Evolutionary conservation across 371 early-diverging fungal genomes (phyloP).

Genomic region (Lichtheimia corymbifera): DNA sequence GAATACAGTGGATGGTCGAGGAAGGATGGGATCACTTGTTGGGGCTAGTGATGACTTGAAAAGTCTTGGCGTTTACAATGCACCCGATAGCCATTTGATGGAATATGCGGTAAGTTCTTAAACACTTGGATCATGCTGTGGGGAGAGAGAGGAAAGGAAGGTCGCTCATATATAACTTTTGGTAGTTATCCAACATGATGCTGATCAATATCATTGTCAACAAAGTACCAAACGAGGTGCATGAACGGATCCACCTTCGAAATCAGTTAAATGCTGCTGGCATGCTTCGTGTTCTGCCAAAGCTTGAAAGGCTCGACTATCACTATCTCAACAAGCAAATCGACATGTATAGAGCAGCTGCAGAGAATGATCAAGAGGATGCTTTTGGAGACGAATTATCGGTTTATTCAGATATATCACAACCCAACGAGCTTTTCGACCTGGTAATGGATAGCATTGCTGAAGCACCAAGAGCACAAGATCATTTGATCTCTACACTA

Average conservation of each 20-base stretch:
- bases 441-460: conserved; percentile 59
- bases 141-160: not conserved
- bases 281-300: conserved; percentile 51
- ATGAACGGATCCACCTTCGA: conserved; percentile 73
- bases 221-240: conserved; percentile 68
- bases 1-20: conserved; percentile 71
- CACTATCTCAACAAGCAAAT: conserved; percentile 72
- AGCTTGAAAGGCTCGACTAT: conserved; percentile 65
- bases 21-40: conserved; percentile 71
- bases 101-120: conserved; percentile 68
- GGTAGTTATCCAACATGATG: conserved; percentile 77
- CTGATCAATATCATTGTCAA: conserved; percentile 76
- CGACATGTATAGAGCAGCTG: conserved; percentile 68
- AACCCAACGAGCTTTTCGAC: conserved; percentile 72
- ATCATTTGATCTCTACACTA: conserved; percentile 67
- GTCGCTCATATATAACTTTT: not conserved
- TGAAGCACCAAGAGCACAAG: conserved; percentile 65
- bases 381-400: conserved; percentile 23
- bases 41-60: conserved; percentile 68
- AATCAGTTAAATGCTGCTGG: conserved; percentile 77
- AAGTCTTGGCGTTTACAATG: conserved; percentile 53
- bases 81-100: conserved; percentile 59
- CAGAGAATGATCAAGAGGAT: conserved; percentile 62
- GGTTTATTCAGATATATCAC: conserved; percentile 39
- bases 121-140: not conserved